Conservation (phyloP, 257 asterid species). For the Fraxinus americana region DNA sequence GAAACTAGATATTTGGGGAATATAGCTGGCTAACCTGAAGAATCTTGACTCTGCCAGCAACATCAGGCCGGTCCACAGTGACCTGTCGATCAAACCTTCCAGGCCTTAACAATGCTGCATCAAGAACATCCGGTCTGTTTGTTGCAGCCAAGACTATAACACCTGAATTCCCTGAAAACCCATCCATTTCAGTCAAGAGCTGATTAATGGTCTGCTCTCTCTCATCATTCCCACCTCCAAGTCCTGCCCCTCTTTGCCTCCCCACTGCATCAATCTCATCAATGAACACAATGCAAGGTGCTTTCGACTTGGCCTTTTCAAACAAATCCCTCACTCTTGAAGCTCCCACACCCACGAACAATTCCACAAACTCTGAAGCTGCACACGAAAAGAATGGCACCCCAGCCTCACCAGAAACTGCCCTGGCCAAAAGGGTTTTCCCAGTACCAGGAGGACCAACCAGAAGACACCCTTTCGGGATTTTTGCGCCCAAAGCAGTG, state of each 20-base stretch:
- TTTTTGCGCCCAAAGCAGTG: constrained; percentile 94
- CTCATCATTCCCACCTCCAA: constrained; percentile 98
- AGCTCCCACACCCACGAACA: constrained; percentile 98
- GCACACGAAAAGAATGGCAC: constrained; percentile 95
- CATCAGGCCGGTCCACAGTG: constrained; percentile 96
- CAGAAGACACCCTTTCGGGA: constrained; percentile 92
- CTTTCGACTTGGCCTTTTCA: constrained; percentile 91
- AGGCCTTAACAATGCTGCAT: constrained; percentile 91
- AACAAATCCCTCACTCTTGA: constrained; percentile 98
- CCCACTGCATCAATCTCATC: constrained; percentile 99
- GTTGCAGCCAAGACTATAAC: constrained; percentile 96
- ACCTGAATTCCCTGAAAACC: constrained; percentile 89
- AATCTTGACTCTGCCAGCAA: constrained; percentile 92
- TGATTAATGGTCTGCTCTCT: constrained; percentile 97
- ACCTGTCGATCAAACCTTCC: constrained; percentile 98
- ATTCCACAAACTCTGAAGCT: constrained; percentile 95
- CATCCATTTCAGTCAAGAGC: constrained; percentile 99
- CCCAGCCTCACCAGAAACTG: constrained; percentile 98
- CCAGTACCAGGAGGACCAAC: constrained; percentile 99
- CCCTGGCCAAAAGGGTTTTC: constrained; percentile 94
- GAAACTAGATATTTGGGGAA: neutral
- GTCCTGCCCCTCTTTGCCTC: constrained; percentile 93
- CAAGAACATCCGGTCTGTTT: constrained; percentile 96
- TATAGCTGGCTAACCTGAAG: constrained; percentile 66
- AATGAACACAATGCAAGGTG: constrained; percentile 96